A percentile compares a stretch with the other conserved stretches of the same genome.
Evolutionary conservation across 306 rosid species (phyloP).

Genomic region (Prunus mongolica): DNA sequence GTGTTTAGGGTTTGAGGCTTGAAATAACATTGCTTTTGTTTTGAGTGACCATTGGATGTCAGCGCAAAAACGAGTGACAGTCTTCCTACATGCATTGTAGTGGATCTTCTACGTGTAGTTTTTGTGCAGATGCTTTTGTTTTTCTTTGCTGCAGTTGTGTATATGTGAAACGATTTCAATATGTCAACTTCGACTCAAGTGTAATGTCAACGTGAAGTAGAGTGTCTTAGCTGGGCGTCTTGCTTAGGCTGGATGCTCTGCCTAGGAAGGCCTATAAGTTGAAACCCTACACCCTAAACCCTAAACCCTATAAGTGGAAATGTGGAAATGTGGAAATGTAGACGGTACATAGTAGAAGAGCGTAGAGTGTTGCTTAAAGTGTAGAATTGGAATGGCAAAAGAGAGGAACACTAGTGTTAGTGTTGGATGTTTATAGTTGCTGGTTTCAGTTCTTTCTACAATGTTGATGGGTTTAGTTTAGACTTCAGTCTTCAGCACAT

Average conservation of each 20-base stretch:
- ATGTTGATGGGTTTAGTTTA: too few relatives aligned
- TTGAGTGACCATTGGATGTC: neutral
- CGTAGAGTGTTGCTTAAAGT: neutral
- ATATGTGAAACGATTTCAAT: neutral
- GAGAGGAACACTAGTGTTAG: too few relatives aligned
- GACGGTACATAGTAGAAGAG: neutral
- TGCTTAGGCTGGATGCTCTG: neutral
- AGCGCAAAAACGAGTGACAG: neutral
- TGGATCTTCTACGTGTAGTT: neutral
- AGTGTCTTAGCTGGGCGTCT: neutral
- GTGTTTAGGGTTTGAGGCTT: too few relatives aligned
- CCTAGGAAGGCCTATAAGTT: neutral
- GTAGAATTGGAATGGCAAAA: too few relatives aligned
- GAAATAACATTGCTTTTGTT: neutral
- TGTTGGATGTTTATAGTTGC: too few relatives aligned
- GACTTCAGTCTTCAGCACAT: too few relatives aligned
- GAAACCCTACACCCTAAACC: too few relatives aligned
- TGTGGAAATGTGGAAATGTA: neutral
- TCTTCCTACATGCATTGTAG: neutral
- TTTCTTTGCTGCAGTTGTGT: neutral
- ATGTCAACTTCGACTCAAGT: neutral
- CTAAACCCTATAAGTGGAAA: neutral
- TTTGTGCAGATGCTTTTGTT: neutral
- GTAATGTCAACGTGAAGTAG: neutral
- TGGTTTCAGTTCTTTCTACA: too few relatives aligned